Evolutionary conservation across 2,329 filamentous ascomycete genomes (phyloP).

Genomic region (Coniochaeta sp.): DNA sequence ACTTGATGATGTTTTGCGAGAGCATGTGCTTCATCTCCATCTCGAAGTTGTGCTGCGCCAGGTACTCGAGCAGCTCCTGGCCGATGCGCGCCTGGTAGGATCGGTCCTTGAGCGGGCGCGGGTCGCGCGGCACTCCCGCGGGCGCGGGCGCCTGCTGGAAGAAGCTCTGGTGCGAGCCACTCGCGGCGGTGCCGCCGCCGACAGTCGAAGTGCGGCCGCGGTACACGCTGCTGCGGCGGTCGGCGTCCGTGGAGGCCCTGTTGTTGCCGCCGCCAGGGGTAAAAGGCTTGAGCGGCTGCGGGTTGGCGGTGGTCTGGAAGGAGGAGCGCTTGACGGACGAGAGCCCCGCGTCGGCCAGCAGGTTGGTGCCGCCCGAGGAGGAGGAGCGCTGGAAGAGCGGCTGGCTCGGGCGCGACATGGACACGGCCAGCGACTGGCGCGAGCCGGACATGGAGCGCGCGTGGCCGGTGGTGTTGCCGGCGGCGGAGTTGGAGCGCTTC

Average conservation of each 20-base stretch:
- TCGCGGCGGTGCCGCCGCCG: too few species aligned
- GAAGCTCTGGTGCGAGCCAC: conserved; percentile 76
- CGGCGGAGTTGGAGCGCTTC: conserved; percentile 82
- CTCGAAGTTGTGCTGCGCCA: conserved; percentile 91
- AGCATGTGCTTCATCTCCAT: conserved; percentile 94
- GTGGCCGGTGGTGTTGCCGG: conserved; percentile 66
- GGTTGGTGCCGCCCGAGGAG: conserved; percentile 71
- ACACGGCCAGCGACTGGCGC: conserved; percentile 77
- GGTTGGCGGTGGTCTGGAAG: conserved; percentile 54
- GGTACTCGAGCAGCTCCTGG: conserved; percentile 84
- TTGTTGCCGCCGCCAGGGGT: conserved; percentile 40
- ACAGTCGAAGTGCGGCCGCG: conserved; percentile 59
- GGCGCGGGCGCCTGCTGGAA: conserved; percentile 81
- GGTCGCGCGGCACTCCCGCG: conserved; percentile 78
- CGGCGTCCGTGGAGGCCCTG: conserved; percentile 42
- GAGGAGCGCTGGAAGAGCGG: conserved; percentile 81
- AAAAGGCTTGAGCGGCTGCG: conserved; percentile 61
- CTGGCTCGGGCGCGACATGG: conserved; percentile 72
- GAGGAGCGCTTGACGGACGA: conserved; percentile 82
- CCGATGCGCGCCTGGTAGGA: conserved; percentile 75
- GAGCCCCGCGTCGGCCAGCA: conserved; percentile 70
- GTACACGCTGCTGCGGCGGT: conserved; percentile 78
- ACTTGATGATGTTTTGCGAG: conserved; percentile 85
- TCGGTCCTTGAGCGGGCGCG: conserved; percentile 76
- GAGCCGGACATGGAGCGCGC: conserved; percentile 75